Conservation (phyloP, 2,329 filamentous ascomycete genomes). For the Massarina eburnea region DNA sequence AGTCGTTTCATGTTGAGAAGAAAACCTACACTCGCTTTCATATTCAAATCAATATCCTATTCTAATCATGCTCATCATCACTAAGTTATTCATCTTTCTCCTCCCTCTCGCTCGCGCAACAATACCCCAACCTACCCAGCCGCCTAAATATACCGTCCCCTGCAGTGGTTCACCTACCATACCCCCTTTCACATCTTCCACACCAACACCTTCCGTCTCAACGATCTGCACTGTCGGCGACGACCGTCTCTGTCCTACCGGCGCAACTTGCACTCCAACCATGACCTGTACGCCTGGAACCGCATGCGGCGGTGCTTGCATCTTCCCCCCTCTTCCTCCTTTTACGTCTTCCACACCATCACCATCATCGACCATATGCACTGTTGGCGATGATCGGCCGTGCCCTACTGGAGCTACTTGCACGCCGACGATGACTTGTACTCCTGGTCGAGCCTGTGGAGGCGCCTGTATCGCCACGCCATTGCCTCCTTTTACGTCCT, state of each 20-base stretch:
- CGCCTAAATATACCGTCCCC: slow-evolving; percentile 4
- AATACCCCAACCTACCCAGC: background rate
- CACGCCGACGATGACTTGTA: slow-evolving; percentile 7
- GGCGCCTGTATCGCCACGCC: background rate
- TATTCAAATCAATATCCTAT: background rate
- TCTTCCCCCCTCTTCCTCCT: too few relatives aligned
- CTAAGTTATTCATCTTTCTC: background rate
- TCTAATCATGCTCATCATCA: background rate
- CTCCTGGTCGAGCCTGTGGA: background rate
- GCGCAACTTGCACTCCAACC: slow-evolving; percentile 7
- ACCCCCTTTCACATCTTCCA: too few relatives aligned
- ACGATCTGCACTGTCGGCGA: slow-evolving; percentile 9
- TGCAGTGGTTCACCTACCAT: background rate
- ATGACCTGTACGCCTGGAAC: background rate
- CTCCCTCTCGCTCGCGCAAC: background rate
- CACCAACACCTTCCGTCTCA: background rate
- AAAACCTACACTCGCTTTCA: background rate
- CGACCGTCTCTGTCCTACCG: slow-evolving; percentile 1
- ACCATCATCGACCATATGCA: too few relatives aligned
- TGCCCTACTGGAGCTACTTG: slow-evolving; percentile 2
- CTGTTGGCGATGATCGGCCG: slow-evolving; percentile 6
- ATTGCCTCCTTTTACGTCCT: background rate
- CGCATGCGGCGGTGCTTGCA: background rate
- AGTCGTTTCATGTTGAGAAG: too few relatives aligned
- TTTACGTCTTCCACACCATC: too few relatives aligned